Evolutionary conservation across 495 filamentous ascomycete species (phyloP).

Genomic region (Aspergillus kassunensis): DNA sequence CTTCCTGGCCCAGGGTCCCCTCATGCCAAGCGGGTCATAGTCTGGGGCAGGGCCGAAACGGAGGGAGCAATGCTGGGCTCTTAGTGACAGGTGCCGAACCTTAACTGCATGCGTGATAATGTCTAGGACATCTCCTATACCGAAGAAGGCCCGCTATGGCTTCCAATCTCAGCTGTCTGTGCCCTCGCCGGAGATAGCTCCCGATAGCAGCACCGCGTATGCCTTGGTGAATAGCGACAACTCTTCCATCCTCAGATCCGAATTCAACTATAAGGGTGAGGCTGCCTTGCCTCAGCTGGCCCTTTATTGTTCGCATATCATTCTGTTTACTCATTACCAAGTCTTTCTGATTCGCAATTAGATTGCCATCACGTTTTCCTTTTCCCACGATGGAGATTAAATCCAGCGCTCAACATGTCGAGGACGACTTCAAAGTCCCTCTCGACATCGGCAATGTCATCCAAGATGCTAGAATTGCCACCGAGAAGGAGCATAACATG

Average conservation of each 20-base stretch:
- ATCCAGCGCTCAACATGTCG: slow-evolving; percentile 3
- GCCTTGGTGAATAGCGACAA: neutral
- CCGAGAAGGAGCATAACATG: too few species aligned
- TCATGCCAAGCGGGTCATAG: too few species aligned
- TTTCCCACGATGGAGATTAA: neutral
- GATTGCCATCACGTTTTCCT: neutral
- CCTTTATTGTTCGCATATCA: neutral
- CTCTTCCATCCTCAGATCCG: neutral
- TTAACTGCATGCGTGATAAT: too few species aligned
- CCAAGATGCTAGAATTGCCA: neutral
- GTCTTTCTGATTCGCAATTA: neutral
- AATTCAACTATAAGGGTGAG: too few species aligned
- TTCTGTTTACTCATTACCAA: neutral
- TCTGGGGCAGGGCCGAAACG: too few species aligned
- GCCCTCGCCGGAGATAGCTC: neutral
- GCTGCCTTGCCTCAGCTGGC: too few species aligned
- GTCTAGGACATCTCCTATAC: neutral
- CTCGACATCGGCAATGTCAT: neutral
- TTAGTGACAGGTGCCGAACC: too few species aligned
- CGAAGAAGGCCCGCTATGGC: neutral
- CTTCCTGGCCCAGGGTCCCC: too few species aligned
- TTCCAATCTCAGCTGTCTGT: neutral
- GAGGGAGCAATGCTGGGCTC: too few species aligned
- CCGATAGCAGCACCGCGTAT: neutral
- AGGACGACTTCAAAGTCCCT: neutral